Conservation (phyloP, 78 protist genomes). For the Chrysochromulina tobinii region DNA sequence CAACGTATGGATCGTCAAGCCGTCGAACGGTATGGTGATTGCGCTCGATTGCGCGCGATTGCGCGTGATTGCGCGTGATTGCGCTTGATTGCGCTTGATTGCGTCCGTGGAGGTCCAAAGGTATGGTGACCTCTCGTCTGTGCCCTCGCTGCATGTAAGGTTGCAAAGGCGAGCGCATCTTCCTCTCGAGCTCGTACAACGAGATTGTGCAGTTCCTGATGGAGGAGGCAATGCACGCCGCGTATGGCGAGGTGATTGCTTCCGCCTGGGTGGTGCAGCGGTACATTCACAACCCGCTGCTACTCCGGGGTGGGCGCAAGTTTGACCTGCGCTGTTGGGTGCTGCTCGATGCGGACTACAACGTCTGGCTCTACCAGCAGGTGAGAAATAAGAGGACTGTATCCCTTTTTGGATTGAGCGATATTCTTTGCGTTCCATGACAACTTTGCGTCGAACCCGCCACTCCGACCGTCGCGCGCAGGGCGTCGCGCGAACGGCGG, state of each 20-base stretch:
- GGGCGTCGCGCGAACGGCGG: neutral
- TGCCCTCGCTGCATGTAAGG: neutral
- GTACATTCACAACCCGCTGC: neutral
- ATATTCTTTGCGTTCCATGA: too few relatives aligned
- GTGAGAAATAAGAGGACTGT: too few relatives aligned
- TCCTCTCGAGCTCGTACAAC: neutral
- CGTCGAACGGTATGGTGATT: neutral
- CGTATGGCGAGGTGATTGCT: neutral
- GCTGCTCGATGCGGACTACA: neutral
- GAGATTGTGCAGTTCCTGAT: neutral
- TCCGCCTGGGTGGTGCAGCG: neutral
- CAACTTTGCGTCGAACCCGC: too few relatives aligned
- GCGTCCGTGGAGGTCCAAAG: too few relatives aligned
- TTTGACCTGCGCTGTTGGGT: slow-evolving; percentile 20
- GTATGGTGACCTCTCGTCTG: too few relatives aligned
- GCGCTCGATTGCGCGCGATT: too few relatives aligned
- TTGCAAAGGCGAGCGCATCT: neutral
- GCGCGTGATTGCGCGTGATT: too few relatives aligned
- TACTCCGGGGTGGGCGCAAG: neutral
- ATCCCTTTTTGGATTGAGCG: too few relatives aligned
- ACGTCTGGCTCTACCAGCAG: neutral
- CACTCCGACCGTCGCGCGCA: neutral
- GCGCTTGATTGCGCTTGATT: too few relatives aligned
- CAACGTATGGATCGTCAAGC: neutral
- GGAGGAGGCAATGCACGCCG: neutral